Conservation (phyloP, 1,139 yeast species). For the Taiozyma sp. region DNA sequence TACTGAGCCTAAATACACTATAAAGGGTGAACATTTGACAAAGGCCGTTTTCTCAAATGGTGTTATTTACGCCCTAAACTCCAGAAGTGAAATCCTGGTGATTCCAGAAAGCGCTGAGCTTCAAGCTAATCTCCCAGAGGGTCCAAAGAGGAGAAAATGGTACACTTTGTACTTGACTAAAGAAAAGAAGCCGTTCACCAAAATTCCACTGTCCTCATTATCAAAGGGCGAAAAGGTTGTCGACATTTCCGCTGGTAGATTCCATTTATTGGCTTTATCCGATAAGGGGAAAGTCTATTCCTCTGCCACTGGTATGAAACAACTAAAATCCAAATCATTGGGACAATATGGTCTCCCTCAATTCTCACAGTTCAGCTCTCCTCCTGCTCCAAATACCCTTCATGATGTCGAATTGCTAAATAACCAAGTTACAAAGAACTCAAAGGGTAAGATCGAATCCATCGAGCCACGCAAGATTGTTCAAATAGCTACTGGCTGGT, state of each 20-base stretch:
- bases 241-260: slow-evolving; percentile 55
- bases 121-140: slow-evolving; percentile 10
- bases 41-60: slow-evolving; percentile 49
- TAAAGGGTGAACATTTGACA: slow-evolving; percentile 39
- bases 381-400: slow-evolving; percentile 39
- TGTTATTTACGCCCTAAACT: slow-evolving; percentile 52
- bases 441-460: slow-evolving; percentile 22
- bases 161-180: slow-evolving; percentile 10
- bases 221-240: slow-evolving; percentile 41
- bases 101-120: slow-evolving; percentile 37
- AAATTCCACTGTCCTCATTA: slow-evolving; percentile 13
- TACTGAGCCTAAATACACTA: slow-evolving; percentile 19
- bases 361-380: slow-evolving; percentile 55
- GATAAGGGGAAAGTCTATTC: slow-evolving; percentile 62
- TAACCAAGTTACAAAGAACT: slow-evolving; percentile 30
- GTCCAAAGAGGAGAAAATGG: slow-evolving; percentile 12
- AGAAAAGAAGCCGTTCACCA: slow-evolving; percentile 20
- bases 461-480: slow-evolving; percentile 43
- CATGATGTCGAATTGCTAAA: slow-evolving; percentile 33
- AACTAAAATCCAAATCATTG: slow-evolving; percentile 33
- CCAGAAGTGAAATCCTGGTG: slow-evolving; percentile 48
- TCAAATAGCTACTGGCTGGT: slow-evolving; percentile 67
- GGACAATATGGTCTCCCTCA: slow-evolving; percentile 87
- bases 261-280: slow-evolving; percentile 63
- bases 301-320: slow-evolving; percentile 46